A percentile compares a stretch with the other conserved stretches of the same genome.
Evolutionary conservation across 2,329 filamentous ascomycete species (phyloP).

Genomic region (Corynespora cassiicola): DNA sequence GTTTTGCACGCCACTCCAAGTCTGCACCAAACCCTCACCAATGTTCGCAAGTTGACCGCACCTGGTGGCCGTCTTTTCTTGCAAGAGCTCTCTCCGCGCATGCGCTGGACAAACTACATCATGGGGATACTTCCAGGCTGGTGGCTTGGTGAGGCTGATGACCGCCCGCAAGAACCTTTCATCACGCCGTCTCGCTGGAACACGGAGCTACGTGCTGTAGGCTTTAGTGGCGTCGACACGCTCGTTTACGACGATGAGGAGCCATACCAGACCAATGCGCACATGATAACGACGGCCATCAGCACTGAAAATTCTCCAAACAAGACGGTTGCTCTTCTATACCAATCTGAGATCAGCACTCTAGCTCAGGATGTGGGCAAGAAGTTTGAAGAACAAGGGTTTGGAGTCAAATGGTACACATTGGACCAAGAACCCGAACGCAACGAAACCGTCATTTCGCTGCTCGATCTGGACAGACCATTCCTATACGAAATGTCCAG

Average conservation of each 20-base stretch:
- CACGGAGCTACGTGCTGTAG: constrained; percentile 32
- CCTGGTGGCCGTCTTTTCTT: constrained; percentile 31
- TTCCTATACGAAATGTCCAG: too few relatives aligned
- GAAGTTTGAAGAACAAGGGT: background rate
- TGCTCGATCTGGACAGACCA: constrained; percentile 1
- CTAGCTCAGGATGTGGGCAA: background rate
- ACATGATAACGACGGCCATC: constrained; percentile 1
- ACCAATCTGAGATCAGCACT: too few relatives aligned
- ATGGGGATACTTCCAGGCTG: constrained; percentile 32
- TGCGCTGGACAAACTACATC: constrained; percentile 10
- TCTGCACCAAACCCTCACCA: constrained; percentile 10
- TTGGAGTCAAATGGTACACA: too few relatives aligned
- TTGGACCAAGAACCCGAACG: background rate
- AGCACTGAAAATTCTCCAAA: too few relatives aligned
- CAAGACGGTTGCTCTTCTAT: too few relatives aligned
- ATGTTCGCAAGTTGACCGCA: constrained; percentile 18
- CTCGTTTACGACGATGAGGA: constrained; percentile 5
- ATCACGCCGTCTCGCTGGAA: constrained; percentile 43
- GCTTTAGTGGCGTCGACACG: constrained; percentile 36
- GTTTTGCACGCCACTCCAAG: constrained; percentile 27
- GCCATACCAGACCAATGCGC: too few relatives aligned
- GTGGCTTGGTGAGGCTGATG: constrained; percentile 35
- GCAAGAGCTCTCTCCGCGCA: constrained; percentile 9
- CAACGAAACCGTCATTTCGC: constrained; percentile 1
- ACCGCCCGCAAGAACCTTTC: constrained; percentile 33